Evolutionary conservation across 2,329 filamentous ascomycete species (phyloP).

Genomic region (Byssothecium circinans): DNA sequence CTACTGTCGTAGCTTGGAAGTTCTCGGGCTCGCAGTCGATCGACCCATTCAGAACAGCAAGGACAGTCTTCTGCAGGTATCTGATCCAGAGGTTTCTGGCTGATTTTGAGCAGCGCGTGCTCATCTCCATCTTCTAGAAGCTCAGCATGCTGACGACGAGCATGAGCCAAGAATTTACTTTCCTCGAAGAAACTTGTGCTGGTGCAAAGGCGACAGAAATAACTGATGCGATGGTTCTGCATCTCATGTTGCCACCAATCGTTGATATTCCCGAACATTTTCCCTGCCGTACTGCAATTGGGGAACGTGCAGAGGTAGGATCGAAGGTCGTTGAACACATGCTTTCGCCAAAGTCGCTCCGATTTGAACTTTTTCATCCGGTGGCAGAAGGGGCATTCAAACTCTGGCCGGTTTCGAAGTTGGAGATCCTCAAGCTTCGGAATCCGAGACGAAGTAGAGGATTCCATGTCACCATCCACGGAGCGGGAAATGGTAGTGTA

Average conservation of each 20-base stretch:
- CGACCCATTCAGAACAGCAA: conserved; percentile 17
- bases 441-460: conserved; percentile 5
- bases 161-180: conserved; percentile 12
- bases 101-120: conserved; percentile 4
- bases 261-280: conserved; percentile 17
- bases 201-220: conserved; percentile 13
- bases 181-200: conserved; percentile 1
- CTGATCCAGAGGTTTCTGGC: conserved; percentile 10
- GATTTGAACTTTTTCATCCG: conserved; percentile 14
- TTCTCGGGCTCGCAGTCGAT: conserved; percentile 2
- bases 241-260: conserved; percentile 24
- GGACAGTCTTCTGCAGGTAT: conserved; percentile 18
- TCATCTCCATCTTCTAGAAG: conserved; percentile 6
- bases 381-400: conserved; percentile 24
- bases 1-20: not conserved
- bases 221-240: conserved; percentile 15
- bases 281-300: conserved; percentile 9
- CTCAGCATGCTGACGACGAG: conserved; percentile 9
- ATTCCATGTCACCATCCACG: conserved; percentile 10
- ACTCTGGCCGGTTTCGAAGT: conserved; percentile 6
- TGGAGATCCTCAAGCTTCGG: conserved; percentile 15
- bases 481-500: conserved; percentile 18
- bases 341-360: conserved; percentile 13
- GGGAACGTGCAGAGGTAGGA: conserved; percentile 21
- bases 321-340: conserved; percentile 21